A percentile compares a stretch with the other conserved stretches of the same genome.
These are phyloP conservation scores for Fusarium sp. DNA, from an alignment of 2,329 filamentous ascomycete genomes.

Conservation along the genomic window DNA sequence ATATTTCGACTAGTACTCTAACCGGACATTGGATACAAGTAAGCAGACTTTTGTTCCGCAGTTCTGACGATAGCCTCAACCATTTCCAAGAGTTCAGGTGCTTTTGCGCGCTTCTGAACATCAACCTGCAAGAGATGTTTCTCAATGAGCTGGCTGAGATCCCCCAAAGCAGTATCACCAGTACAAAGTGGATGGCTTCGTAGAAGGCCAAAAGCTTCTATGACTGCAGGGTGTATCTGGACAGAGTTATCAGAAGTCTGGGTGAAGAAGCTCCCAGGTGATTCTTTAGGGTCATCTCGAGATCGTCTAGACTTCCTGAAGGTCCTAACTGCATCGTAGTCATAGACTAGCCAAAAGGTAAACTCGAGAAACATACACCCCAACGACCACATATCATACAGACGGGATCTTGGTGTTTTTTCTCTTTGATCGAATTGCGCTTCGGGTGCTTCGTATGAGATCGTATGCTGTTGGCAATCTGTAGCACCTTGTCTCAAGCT, in stretches of 20 bases:
- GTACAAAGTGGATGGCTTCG: conserved; percentile 1
- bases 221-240: conserved; percentile 12
- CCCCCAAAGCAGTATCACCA: conserved; percentile 4
- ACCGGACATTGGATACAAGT: not conserved
- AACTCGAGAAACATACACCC: conserved; percentile 40
- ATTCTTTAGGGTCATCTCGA: conserved; percentile 6
- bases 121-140: not conserved
- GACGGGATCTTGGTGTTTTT: conserved; percentile 4
- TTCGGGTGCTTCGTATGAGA: conserved; percentile 36
- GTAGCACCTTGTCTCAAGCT: conserved; percentile 21
- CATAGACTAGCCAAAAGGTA: conserved; percentile 29
- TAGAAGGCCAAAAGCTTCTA: not conserved
- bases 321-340: not conserved
- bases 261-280: conserved; percentile 21
- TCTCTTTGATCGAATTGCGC: conserved; percentile 1
- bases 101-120: not conserved
- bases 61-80: not conserved
- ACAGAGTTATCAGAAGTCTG: not conserved
- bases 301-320: conserved; percentile 14
- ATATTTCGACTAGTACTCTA: too few species aligned
- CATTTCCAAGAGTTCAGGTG: not conserved
- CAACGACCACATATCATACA: conserved; percentile 38
- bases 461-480: conserved; percentile 14
- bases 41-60: not conserved
- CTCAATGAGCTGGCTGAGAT: conserved; percentile 15